Evolutionary conservation across 176 grass and related monocot species (phyloP), one percentile per base, ranked within the genome.

Genomic region (Metroxylon sagu): DNA sequence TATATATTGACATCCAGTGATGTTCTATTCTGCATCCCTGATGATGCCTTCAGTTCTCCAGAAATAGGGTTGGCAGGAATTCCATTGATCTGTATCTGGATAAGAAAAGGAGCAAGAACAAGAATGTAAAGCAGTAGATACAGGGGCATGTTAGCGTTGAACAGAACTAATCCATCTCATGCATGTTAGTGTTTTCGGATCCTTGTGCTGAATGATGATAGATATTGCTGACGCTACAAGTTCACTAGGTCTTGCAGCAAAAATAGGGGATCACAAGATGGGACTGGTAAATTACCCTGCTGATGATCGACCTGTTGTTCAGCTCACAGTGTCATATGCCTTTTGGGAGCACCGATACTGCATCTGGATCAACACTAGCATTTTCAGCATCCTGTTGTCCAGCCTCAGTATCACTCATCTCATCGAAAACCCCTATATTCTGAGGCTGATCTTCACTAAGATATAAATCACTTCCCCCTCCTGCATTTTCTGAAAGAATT

Each of bases 91-190:
- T 16, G 6, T 29, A 28, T 18, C 30, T 19, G 4, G 15, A 27
- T 5, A 28, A 60, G 16, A 25, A 52, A 18, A 15, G 21, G 43
- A 71, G 6, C 21, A 23, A 49, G 14, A 52, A 60, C 23, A 51
- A 60, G 67, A 59, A 70, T 50, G 23, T 21, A 51, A 59, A 60
- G 25, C 21, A 50, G 25, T 29, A 51, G 56, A 52, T 6, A 51
- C 14, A 8, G 16, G 49, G 18, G 28, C 16, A 71, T 23, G 21
- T 23, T 23, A 23, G 21, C 1, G 14, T 15, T 29, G 23, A 26
- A 29, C 18, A 3, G 5, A 28, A 48, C 35, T 10, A 14, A 43
- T 43, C 35, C 35, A 43, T 43, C 35, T 43, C 35, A 43, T 43
- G 12, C 35, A 43, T 12, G 10, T 43, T 6, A 43, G 35, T 43